A percentile compares a stretch with the other conserved stretches of the same genome.
Evolutionary conservation across 805 yeast species (phyloP).

Genomic region (Lipomyces japonicus): DNA sequence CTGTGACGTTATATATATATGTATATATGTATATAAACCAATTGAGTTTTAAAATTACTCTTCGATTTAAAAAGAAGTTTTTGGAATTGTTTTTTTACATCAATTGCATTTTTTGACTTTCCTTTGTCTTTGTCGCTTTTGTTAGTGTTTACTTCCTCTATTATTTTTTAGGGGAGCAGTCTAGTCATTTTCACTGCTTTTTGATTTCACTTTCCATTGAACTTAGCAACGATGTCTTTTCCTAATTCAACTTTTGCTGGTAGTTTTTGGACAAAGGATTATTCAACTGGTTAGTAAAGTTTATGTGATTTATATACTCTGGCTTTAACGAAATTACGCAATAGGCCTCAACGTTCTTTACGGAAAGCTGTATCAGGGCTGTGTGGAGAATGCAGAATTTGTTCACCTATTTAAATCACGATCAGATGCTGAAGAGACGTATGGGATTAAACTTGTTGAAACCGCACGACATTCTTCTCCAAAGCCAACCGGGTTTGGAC

Average conservation of each 20-base stretch:
- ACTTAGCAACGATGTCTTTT: conserved; percentile 1
- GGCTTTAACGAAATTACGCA: conserved; percentile 33
- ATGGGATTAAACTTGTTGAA: conserved; percentile 54
- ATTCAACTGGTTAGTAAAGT: conserved; percentile 44
- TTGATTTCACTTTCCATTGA: neutral
- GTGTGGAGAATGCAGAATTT: conserved; percentile 67
- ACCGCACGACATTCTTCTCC: conserved; percentile 42
- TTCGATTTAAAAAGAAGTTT: too few species aligned
- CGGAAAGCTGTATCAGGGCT: conserved; percentile 48
- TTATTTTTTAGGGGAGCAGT: neutral
- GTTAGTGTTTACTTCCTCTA: neutral
- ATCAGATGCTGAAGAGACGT: conserved; percentile 66
- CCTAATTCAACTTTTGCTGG: conserved; percentile 52
- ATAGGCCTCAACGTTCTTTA: conserved; percentile 39
- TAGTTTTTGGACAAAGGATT: conserved; percentile 72
- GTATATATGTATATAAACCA: too few species aligned
- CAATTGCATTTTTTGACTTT: neutral
- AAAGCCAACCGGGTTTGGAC: conserved; percentile 43
- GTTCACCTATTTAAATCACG: conserved; percentile 60
- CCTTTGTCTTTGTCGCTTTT: neutral
- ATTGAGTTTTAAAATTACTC: too few species aligned
- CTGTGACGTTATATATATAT: too few species aligned
- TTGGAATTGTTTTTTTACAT: neutral
- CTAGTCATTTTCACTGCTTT: neutral
- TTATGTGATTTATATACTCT: neutral